Evolutionary conservation across 2,329 filamentous ascomycete genomes (phyloP), one percentile per base, ranked within the genome.

Genomic region (Diaporthe sp.): DNA sequence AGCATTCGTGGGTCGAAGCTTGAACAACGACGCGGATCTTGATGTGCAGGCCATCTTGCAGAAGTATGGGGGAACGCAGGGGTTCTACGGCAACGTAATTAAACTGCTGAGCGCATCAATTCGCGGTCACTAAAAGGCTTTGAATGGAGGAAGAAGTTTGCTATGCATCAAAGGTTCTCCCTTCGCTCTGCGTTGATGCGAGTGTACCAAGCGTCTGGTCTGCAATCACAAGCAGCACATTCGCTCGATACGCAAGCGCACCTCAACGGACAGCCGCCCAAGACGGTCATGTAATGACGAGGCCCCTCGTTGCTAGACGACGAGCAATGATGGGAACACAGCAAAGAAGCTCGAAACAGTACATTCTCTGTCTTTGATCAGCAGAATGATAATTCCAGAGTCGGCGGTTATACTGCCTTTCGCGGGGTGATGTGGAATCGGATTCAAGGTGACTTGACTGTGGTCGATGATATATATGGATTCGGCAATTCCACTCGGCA

Each of bases 1-100:
- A 25, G 94, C 92, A 0, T 86, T 99, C 39, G 81, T 98, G 53
- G 96, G 96, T 5, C 88, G 94, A 42, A 83, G 83, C 65, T 80
- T 78, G 6, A 78, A 75, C 63, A 61, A 76, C 0, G 56, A 73
- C 1, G 78, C 78, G 4, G 78, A 85, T 13, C 77, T 86, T 7
- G 83, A 89, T 65, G 78, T 90, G 30, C 73, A 82, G 17, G 80
- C 81, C 1, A 78, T 93, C 27, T 78, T 91, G 19, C 77, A 80
- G 17, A 86, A 85, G 74, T 89, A 90, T 78, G 90, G 88, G 17
- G 89, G 89, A n/a, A 86, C 88, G 1, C 85, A 85, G 19, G 89
- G 89, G 0, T 92, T 91, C 81, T 82, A 87, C 75, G 88, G 88
- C n/a, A 91, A 88, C 76, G 89, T 93, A 10, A 84, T 86, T 74